phyloP scores from a whole-genome alignment of 1,139 yeast species.

The Suzukiozyma palmioleophila region DNA sequence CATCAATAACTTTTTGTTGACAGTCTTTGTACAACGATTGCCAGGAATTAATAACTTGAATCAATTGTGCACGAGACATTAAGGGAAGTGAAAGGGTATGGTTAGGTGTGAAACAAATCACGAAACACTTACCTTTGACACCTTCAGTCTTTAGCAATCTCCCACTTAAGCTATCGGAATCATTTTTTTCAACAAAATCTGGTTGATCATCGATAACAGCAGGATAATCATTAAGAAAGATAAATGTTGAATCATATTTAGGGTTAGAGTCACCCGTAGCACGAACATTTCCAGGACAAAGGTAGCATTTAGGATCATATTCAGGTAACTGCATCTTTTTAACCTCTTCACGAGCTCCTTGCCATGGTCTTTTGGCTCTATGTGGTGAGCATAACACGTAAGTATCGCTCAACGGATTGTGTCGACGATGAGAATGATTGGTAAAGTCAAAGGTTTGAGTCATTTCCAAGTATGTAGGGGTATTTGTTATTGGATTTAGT shows the following conservation, averaged over 20 bases:
- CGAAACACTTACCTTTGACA: slow-evolving; percentile 66
- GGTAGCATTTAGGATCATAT: slow-evolving; percentile 64
- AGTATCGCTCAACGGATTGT: slow-evolving; percentile 58
- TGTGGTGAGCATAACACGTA: slow-evolving; percentile 77
- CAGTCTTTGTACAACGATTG: slow-evolving; percentile 44
- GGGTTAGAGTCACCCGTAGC: slow-evolving; percentile 67
- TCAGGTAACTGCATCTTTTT: slow-evolving; percentile 41
- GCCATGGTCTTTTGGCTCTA: slow-evolving; percentile 78
- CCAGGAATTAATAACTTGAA: slow-evolving; percentile 57
- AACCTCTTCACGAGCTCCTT: slow-evolving; percentile 63
- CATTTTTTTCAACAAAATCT: slow-evolving; percentile 23
- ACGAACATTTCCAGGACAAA: slow-evolving; percentile 70
- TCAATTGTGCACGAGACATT: slow-evolving; percentile 45
- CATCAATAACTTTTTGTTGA: slow-evolving; percentile 30
- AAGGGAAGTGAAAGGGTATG: slow-evolving; percentile 66
- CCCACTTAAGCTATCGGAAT: slow-evolving; percentile 24
- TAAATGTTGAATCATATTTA: slow-evolving; percentile 51
- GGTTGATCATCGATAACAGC: slow-evolving; percentile 64
- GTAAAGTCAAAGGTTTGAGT: slow-evolving; percentile 41
- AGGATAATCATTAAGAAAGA: slow-evolving; percentile 66
- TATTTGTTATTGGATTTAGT: slow-evolving; percentile 20
- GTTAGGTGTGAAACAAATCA: slow-evolving; percentile 71
- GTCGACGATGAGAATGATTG: slow-evolving; percentile 63
- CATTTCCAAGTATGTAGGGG: slow-evolving; percentile 18
- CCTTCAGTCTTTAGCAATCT: slow-evolving; percentile 54